Conservation (phyloP, 108 stramenopile genomes). For the Fistulifera solaris region DNA sequence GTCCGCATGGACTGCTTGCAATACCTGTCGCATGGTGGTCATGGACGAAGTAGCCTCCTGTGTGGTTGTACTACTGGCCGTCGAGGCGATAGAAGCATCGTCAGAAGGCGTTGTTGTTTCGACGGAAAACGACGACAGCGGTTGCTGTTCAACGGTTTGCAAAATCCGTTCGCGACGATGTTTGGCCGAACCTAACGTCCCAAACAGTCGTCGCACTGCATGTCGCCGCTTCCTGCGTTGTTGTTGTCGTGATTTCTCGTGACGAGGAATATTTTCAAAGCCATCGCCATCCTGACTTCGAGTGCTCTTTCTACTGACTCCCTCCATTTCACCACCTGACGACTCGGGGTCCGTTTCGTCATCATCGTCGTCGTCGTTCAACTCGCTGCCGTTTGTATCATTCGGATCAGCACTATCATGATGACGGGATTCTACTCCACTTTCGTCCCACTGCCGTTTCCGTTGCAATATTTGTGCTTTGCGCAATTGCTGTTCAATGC, state of each 20-base stretch:
- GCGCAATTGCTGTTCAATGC: slow-evolving; percentile 58
- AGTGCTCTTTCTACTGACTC: not conserved
- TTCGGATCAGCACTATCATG: no score
- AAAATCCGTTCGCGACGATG: not conserved
- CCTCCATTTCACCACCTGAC: not conserved
- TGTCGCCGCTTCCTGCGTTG: not conserved
- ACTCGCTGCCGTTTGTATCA: no score
- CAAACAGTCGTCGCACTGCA: slow-evolving; percentile 1
- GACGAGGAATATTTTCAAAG: not conserved
- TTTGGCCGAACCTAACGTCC: not conserved
- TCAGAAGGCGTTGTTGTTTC: no score
- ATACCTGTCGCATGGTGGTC: slow-evolving; percentile 13
- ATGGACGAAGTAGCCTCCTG: not conserved
- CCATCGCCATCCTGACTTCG: slow-evolving; percentile 15
- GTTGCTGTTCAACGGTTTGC: not conserved
- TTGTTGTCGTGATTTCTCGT: not conserved
- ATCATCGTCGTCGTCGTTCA: no score
- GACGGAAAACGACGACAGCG: no score
- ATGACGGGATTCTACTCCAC: no score
- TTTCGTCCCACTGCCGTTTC: no score
- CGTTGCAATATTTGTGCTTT: no score
- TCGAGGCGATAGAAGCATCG: no score
- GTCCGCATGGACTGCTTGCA: slow-evolving; percentile 3
- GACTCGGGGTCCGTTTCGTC: no score
- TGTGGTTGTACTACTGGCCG: no score